Base-by-base conservation (phyloP, 441 rosid species). In the Capsella rubella region DNA sequence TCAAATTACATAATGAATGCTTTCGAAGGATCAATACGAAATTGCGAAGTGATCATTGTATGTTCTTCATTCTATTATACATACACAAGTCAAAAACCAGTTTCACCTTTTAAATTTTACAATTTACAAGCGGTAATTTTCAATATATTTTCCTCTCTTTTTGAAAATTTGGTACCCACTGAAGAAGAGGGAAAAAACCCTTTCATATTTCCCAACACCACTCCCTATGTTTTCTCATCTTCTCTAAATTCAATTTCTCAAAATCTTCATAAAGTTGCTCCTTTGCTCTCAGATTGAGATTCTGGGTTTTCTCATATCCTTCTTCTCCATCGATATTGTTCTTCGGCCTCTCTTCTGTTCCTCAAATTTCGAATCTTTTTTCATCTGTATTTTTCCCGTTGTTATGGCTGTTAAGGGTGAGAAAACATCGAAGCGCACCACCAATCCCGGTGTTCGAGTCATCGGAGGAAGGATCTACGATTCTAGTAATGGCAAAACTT, bases 401-500 rank as follows among this genome's bases (percentile, higher is more conserved):
- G 21, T 13, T 2, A 71, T 71, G 75, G 61, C 67, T 39, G 6
- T 50, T 3, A 56, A 50, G 3, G 59, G 25, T 15, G 34, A 52
- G 34, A 61, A 50, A 57, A 15, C 52, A 42, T 28, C 52, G 2
- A 71, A 42, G 12, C 75, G 61, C 4, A 73, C 80, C 11, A 81
- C 77, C 14, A 54, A 80, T 67, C 86, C 87, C 3, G 90, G 90
- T 11, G 82, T 89, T 73, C 86, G 92, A 1, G 78, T 92, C 35
- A 28, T 84, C 9, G 81, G 82, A 4, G 77, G 86, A 46, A 79
- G 88, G 64, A 82, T 86, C 37, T 87, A 85, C 21, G 89, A 90
- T 77, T 80, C 93, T 12, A 76, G 80, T 5, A 82, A 83, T n/a
- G 95, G 93, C 14, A 89, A 83, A 77, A 84, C 83, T 8, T 90